Evolutionary conservation across 2,329 filamentous ascomycete genomes (phyloP).

Genomic region (Metarhizium robertsii): DNA sequence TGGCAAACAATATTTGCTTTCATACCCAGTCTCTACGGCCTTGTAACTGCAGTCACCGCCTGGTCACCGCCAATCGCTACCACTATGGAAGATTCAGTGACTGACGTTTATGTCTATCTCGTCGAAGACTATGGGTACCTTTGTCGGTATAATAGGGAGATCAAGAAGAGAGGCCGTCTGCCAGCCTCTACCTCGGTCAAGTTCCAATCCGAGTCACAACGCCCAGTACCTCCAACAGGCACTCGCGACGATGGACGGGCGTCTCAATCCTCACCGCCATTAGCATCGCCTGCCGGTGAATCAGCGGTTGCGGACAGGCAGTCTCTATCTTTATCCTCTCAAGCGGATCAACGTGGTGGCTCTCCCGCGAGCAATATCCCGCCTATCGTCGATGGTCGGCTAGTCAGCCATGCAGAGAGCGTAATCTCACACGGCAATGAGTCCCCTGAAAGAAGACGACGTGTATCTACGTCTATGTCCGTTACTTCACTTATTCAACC

Average conservation of each 20-base stretch:
- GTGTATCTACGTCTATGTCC: slow-evolving; percentile 9
- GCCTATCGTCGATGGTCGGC: background rate
- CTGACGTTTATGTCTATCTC: background rate
- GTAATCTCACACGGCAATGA: background rate
- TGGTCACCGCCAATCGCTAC: background rate
- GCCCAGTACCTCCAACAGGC: background rate
- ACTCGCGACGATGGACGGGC: background rate
- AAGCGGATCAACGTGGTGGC: background rate
- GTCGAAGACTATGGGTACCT: slow-evolving; percentile 26
- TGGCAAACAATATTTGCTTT: background rate
- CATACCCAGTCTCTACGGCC: too few species aligned
- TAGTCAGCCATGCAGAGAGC: background rate
- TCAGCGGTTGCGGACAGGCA: background rate
- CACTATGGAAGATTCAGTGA: background rate
- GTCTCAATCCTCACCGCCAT: background rate
- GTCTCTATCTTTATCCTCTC: background rate
- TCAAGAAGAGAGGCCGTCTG: slow-evolving; percentile 27
- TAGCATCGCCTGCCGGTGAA: background rate
- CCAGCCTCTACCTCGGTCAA: slow-evolving; percentile 14
- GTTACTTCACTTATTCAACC: slow-evolving; percentile 14
- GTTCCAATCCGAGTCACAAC: background rate
- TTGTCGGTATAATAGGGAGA: slow-evolving; percentile 26
- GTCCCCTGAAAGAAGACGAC: background rate
- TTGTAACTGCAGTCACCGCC: background rate
- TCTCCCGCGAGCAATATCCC: background rate